These are phyloP conservation scores for Whalleya microplaca DNA, from an alignment of 2,329 filamentous ascomycete genomes.

Conservation along the genomic window DNA sequence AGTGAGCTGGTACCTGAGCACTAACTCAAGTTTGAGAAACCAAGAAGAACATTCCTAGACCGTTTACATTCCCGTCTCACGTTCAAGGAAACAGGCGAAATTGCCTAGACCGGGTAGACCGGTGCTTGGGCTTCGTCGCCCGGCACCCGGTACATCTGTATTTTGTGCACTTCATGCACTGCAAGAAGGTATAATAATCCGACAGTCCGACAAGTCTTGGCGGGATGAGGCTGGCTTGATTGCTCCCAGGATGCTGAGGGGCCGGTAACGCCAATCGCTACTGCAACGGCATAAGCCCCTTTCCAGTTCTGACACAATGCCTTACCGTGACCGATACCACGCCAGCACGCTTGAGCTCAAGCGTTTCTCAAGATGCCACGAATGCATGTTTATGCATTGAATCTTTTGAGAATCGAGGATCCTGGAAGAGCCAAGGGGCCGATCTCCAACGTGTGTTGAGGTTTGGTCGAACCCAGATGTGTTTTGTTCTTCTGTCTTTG, in stretches of 20 bases:
- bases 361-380: conserved; percentile 14
- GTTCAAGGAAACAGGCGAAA: background rate
- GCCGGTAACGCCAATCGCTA: conserved; percentile 25
- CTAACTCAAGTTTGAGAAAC: background rate
- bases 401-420: background rate
- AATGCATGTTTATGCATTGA: conserved; percentile 13
- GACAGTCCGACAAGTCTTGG: background rate
- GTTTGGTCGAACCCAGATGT: background rate
- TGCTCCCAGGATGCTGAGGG: conserved; percentile 22
- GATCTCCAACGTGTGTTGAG: background rate
- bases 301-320: conserved; percentile 22
- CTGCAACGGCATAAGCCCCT: conserved; percentile 10
- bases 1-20: too few relatives aligned
- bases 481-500: background rate
- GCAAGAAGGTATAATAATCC: background rate
- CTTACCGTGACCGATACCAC: conserved; percentile 6
- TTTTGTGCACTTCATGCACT: conserved; percentile 22
- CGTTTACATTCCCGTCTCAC: background rate
- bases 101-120: too few relatives aligned
- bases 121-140: conserved; percentile 40
- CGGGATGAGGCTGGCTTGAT: conserved; percentile 22
- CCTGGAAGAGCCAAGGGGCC: background rate
- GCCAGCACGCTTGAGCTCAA: conserved; percentile 1
- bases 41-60: background rate
- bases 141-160: conserved; percentile 17